Conservation (phyloP, 345 rosid species). For the Populus nigra region DNA sequence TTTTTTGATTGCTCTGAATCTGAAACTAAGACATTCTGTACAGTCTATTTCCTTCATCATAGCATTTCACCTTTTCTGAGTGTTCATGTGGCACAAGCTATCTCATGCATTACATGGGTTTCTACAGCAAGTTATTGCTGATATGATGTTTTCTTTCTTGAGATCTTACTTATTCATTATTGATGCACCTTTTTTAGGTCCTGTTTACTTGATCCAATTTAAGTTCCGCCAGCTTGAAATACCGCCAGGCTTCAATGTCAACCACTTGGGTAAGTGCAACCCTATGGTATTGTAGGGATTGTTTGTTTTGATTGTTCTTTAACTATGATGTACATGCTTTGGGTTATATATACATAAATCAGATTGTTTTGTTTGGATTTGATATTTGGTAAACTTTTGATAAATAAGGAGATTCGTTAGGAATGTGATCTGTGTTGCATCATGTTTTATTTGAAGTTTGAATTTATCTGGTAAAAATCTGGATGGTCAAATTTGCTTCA, state of each 20-base stretch:
- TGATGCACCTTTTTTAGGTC: conserved; percentile 45
- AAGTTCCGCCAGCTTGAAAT: conserved; percentile 93
- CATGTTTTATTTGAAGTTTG: background rate
- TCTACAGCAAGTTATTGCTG: no score
- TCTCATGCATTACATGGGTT: no score
- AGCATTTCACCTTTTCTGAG: background rate
- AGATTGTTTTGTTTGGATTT: background rate
- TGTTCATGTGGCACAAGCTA: background rate
- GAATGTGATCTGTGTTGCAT: background rate
- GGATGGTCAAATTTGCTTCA: background rate
- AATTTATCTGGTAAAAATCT: background rate
- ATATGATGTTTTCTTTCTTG: background rate
- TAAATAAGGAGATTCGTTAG: no score
- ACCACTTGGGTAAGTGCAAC: conserved; percentile 65
- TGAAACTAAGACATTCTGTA: background rate
- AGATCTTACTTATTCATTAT: background rate
- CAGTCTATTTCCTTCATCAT: background rate
- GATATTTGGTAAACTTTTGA: background rate
- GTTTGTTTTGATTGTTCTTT: background rate
- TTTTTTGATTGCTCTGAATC: no score
- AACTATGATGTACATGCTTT: background rate
- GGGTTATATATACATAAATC: background rate
- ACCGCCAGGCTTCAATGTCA: conserved; percentile 73
- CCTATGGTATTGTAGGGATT: background rate
- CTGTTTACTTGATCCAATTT: conserved; percentile 80